phyloP scores from a whole-genome alignment of 306 rosid species.

The Castanopsis chinensis region DNA sequence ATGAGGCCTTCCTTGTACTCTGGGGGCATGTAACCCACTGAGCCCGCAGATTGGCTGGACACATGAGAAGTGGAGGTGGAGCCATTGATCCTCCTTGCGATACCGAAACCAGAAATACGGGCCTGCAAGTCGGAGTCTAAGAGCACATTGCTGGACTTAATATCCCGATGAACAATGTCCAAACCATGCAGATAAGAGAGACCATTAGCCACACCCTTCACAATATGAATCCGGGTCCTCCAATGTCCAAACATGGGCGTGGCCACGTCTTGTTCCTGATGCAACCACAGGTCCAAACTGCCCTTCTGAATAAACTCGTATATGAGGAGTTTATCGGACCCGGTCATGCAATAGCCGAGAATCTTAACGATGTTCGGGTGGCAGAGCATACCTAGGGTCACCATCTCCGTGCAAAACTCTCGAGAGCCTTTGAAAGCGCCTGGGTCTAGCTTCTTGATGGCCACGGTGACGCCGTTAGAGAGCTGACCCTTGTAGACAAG shows the following conservation, averaged over 20 bases:
- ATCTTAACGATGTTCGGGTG: constrained; percentile 71
- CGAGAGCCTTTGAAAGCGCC: constrained; percentile 93
- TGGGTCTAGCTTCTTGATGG: constrained; percentile 73
- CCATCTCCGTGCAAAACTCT: constrained; percentile 57
- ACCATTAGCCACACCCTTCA: constrained; percentile 66
- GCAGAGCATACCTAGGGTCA: constrained; percentile 23
- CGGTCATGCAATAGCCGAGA: constrained; percentile 72
- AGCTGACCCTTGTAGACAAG: constrained; percentile 77
- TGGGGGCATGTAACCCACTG: constrained; percentile 91
- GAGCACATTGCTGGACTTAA: constrained; percentile 73
- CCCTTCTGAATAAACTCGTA: constrained; percentile 75
- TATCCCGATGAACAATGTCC: constrained; percentile 75
- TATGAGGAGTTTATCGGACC: constrained; percentile 55
- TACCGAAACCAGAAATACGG: constrained; percentile 88
- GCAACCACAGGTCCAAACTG: constrained; percentile 75
- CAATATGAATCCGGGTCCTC: constrained; percentile 49
- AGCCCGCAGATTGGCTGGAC: constrained; percentile 78
- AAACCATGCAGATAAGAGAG: constrained; percentile 58
- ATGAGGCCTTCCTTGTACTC: constrained; percentile 63
- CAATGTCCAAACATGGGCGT: constrained; percentile 67
- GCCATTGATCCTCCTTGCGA: constrained; percentile 56
- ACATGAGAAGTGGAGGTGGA: constrained; percentile 62
- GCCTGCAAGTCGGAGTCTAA: constrained; percentile 62
- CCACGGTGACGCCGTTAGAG: constrained; percentile 59
- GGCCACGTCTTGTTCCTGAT: constrained; percentile 18